Percentiles rank a stretch among this genome's conserved stretches.
Evolutionary conservation across 2,329 filamentous ascomycete species (phyloP).

Genomic region (Amesomyces nigricolor): DNA sequence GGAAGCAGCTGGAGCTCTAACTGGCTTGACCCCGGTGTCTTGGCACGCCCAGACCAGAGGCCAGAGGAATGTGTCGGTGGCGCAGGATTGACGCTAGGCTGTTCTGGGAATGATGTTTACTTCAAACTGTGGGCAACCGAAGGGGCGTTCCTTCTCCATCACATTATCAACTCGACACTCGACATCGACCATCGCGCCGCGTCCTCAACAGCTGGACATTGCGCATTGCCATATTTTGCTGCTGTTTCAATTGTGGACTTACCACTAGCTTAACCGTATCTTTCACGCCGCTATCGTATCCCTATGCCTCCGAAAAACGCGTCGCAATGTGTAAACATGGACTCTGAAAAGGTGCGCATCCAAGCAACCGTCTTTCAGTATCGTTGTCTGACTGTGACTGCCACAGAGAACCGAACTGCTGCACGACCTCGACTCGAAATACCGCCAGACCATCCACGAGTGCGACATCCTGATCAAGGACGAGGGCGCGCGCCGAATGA

Average conservation of each 20-base stretch:
- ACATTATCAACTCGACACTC: neutral
- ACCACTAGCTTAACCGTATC: neutral
- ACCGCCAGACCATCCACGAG: conserved; percentile 59
- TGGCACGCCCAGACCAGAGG: conserved; percentile 15
- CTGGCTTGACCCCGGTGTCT: conserved; percentile 4
- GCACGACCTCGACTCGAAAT: conserved; percentile 61
- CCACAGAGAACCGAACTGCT: conserved; percentile 41
- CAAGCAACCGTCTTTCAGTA: too few species aligned
- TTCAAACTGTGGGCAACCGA: conserved; percentile 10
- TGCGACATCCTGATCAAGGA: conserved; percentile 65
- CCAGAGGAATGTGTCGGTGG: conserved; percentile 3
- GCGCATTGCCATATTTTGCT: neutral
- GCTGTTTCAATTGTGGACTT: neutral
- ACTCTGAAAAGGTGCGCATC: conserved; percentile 33
- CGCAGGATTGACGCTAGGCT: conserved; percentile 15
- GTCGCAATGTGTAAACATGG: conserved; percentile 32
- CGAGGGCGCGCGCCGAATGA: conserved; percentile 66
- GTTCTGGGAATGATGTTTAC: conserved; percentile 32
- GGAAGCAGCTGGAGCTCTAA: conserved; percentile 12
- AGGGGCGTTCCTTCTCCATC: conserved; percentile 8
- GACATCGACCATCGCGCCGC: conserved; percentile 1
- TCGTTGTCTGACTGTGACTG: conserved; percentile 2
- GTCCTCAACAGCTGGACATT: too few species aligned
- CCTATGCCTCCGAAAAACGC: conserved; percentile 26
- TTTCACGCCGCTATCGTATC: conserved; percentile 8